phyloP scores from a whole-genome alignment of 768 basidiomycete species.

The Suillus cothurnatus region DNA sequence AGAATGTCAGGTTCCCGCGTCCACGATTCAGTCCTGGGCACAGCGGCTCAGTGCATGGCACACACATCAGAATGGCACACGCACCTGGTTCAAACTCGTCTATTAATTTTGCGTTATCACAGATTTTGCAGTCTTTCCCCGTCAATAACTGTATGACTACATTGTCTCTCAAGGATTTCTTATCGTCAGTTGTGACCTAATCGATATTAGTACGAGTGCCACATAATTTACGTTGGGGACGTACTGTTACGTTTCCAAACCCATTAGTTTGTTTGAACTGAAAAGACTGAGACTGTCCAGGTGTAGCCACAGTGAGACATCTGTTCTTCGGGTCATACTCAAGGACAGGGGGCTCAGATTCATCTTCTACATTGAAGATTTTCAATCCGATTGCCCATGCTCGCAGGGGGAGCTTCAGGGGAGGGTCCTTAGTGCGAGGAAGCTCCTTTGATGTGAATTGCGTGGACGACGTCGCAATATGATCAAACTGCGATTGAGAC shows the following conservation, averaged over 20 bases:
- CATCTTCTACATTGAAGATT: not conserved
- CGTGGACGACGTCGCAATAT: constrained; percentile 31
- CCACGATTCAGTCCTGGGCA: constrained; percentile 20
- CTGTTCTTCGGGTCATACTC: not conserved
- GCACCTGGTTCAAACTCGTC: constrained; percentile 23
- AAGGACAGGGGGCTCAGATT: not conserved
- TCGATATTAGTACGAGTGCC: not conserved
- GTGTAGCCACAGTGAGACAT: not conserved
- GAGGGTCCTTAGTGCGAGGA: constrained; percentile 9
- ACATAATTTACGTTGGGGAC: not conserved
- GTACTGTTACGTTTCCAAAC: not conserved
- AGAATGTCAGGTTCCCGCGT: constrained; percentile 17
- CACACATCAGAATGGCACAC: constrained; percentile 7
- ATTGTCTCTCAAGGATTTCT: constrained; percentile 13
- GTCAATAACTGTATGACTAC: constrained; percentile 26
- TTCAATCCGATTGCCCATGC: constrained; percentile 32
- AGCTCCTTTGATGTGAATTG: constrained; percentile 14
- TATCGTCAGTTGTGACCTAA: constrained; percentile 28
- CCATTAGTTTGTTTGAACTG: not conserved
- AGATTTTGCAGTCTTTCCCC: constrained; percentile 10
- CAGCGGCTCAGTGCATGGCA: not conserved
- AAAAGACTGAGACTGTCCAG: not conserved
- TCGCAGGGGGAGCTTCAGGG: constrained; percentile 19
- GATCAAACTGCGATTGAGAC: constrained; percentile 16
- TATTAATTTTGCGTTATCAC: constrained; percentile 3